Conservation (phyloP, 2,329 filamentous ascomycete species). For the Trichophyton simii region DNA sequence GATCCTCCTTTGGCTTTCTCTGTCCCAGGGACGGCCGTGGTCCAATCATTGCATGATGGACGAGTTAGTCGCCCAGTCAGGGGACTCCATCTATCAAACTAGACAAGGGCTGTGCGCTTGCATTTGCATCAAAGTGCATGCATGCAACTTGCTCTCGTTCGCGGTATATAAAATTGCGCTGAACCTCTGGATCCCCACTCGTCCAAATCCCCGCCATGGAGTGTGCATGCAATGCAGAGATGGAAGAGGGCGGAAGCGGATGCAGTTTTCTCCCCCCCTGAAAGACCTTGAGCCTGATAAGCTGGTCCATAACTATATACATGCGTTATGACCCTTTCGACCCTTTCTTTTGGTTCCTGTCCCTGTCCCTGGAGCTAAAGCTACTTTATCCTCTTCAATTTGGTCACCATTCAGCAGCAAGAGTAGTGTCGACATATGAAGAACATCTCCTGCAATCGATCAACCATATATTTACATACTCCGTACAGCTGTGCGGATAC, state of each 20-base stretch:
- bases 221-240: not conserved
- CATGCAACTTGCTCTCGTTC: not conserved
- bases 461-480: no score
- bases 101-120: constrained; percentile 1
- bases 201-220: not conserved
- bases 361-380: not conserved
- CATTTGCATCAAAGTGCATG: not conserved
- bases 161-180: constrained; percentile 5
- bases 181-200: not conserved
- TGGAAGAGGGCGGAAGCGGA: not conserved
- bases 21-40: not conserved
- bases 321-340: not conserved
- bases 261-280: not conserved
- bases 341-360: not conserved
- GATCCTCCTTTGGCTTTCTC: not conserved
- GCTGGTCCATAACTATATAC: not conserved
- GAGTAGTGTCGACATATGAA: no score
- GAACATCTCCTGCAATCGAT: no score
- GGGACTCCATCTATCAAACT: not conserved
- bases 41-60: not conserved
- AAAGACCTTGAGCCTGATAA: not conserved
- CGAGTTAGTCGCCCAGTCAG: not conserved
- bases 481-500: no score
- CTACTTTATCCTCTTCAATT: not conserved
- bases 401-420: no score